Evolutionary conservation across 1,139 yeast genomes (phyloP).

Genomic region (Yamadazyma siamensis): DNA sequence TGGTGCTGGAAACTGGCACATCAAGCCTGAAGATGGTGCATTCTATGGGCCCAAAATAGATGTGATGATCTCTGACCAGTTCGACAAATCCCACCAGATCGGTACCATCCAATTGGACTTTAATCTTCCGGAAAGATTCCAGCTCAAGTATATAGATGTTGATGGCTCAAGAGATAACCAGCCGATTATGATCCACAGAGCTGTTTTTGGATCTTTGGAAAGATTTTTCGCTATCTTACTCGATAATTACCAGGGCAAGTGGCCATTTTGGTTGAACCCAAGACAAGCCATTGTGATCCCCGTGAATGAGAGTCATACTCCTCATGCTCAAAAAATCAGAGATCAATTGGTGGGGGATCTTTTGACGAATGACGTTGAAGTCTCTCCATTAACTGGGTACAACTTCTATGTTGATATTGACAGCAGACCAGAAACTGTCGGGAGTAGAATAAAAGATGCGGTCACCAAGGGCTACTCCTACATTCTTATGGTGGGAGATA

Average conservation of each 20-base stretch:
- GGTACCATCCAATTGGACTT: slow-evolving; percentile 96
- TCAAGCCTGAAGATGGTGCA: slow-evolving; percentile 94
- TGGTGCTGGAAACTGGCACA: slow-evolving; percentile 52
- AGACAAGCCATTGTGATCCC: slow-evolving; percentile 88
- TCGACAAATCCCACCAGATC: slow-evolving; percentile 83
- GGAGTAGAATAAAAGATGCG: slow-evolving; percentile 77
- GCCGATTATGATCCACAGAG: slow-evolving; percentile 94
- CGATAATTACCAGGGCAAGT: slow-evolving; percentile 88
- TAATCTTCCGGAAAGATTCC: slow-evolving; percentile 86
- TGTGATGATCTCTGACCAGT: slow-evolving; percentile 78
- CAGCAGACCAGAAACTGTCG: slow-evolving; percentile 71
- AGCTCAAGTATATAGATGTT: slow-evolving; percentile 58
- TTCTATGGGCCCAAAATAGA: slow-evolving; percentile 97
- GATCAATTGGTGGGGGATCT: slow-evolving; percentile 50
- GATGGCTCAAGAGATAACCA: slow-evolving; percentile 37
- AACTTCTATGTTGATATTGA: slow-evolving; percentile 77
- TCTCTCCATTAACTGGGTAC: slow-evolving; percentile 55
- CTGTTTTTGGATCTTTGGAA: slow-evolving; percentile 92
- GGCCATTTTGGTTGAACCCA: slow-evolving; percentile 99
- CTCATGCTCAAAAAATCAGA: slow-evolving; percentile 52
- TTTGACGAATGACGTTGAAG: slow-evolving; percentile 18
- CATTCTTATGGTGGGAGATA: slow-evolving; percentile 82
- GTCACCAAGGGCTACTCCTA: slow-evolving; percentile 73
- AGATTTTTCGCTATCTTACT: slow-evolving; percentile 86
- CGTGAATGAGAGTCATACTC: slow-evolving; percentile 56